Conservation (phyloP, 2,329 filamentous ascomycete genomes). For the Curvularia sp. region DNA sequence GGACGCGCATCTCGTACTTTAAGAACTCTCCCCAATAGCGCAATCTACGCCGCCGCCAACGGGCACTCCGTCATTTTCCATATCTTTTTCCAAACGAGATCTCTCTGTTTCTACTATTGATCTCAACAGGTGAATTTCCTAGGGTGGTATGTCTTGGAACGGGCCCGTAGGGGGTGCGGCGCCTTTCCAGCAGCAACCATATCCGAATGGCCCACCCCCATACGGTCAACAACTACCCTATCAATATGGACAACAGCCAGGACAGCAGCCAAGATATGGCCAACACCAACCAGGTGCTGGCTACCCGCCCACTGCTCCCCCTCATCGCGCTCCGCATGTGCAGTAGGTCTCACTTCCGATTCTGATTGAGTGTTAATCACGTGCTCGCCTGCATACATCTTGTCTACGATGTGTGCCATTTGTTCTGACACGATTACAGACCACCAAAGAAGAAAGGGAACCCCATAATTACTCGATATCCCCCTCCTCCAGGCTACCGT, state of each 20-base stretch:
- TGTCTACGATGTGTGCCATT: not conserved
- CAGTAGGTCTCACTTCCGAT: constrained; percentile 37
- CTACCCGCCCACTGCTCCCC: constrained; percentile 32
- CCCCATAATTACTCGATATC: constrained; percentile 58
- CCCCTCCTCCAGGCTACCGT: constrained; percentile 57
- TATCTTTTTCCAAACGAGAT: not conserved
- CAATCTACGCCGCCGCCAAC: constrained; percentile 9
- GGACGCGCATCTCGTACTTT: constrained; percentile 29
- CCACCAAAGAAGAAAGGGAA: constrained; percentile 56
- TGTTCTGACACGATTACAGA: constrained; percentile 33
- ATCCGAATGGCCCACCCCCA: constrained; percentile 35
- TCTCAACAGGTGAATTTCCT: constrained; percentile 6
- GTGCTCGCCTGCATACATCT: not conserved
- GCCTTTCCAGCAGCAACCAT: constrained; percentile 44
- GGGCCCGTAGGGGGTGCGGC: constrained; percentile 42
- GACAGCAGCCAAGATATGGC: constrained; percentile 38
- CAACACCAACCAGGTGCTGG: constrained; percentile 39
- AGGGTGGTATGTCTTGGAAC: constrained; percentile 47
- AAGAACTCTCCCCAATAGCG: constrained; percentile 20
- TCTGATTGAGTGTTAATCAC: constrained; percentile 3
- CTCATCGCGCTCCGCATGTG: constrained; percentile 37
- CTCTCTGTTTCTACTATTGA: constrained; percentile 8
- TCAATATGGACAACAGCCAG: constrained; percentile 43
- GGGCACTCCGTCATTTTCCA: constrained; percentile 13
- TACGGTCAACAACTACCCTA: constrained; percentile 39